Base-by-base conservation (phyloP, 257 asterid genomes). In the Solanum stenotomum region DNA sequence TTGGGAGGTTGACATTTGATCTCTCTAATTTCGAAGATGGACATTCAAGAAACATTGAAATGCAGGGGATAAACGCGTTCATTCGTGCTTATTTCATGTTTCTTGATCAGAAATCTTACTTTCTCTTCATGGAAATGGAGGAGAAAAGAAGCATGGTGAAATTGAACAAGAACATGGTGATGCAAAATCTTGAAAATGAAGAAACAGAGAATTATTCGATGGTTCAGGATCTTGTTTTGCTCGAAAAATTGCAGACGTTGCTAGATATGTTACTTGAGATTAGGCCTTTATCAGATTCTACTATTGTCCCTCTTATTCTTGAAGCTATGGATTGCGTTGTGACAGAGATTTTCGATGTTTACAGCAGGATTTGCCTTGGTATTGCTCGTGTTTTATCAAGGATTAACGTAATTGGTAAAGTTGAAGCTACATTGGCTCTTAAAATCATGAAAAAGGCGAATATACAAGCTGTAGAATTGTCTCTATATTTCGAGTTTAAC, bases 1-100 rank as follows among this genome's bases (percentile, higher is more conserved):
- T 96, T 83, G 99, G 99, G 0, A 89, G 98, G 40, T 87, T 97
- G 35, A 98, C 98, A 3, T 96, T 96, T 82, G 98, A 97, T 86
- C 92, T 97, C 3, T 96, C 98, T 6, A 63, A 78, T 83, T 96
- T 97, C 90, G 72, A 52, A 14, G 98, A 94, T 63, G 93, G 92
- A 0, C 92, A 92, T 87, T 46, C 89, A 65, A 88, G 87, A 1
- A 90, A 81, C 0, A 87, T 85, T 0, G 86, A 87, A n/a, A 85
- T 91, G 20, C 94, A 98, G 94, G 92, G 95, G 5, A 91, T 90
- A 38, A 87, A 94, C 71, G 89, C 90, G 23, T 92, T 97, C 27
- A 89, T 97, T 44, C 92, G 94, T 16, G 90, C 96, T 29, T 97
- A 96, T 63, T 97, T 90, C 81, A 89, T 93, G 8, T 97, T 94